Conservation (phyloP, 768 basidiomycete genomes). For the Rhizopogon roseolus region DNA sequence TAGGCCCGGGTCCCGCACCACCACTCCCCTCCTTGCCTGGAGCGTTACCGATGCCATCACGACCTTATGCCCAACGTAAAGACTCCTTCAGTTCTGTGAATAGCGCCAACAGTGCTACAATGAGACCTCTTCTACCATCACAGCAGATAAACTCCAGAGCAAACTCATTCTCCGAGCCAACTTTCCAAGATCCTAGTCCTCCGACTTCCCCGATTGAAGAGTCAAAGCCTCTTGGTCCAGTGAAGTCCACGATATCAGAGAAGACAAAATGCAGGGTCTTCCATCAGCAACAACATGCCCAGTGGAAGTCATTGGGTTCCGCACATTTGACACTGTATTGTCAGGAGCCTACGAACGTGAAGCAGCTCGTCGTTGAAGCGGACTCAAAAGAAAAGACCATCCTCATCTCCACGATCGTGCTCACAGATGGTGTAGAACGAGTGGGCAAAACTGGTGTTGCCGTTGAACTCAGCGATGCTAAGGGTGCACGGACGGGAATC, state of each 20-base stretch:
- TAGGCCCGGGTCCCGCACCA: conserved; percentile 21
- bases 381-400: conserved; percentile 72
- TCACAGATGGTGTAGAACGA: conserved; percentile 94
- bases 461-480: conserved; percentile 83
- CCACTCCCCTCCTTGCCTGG: conserved; percentile 36
- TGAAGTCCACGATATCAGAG: conserved; percentile 73
- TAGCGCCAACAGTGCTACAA: conserved; percentile 25
- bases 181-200: conserved; percentile 71
- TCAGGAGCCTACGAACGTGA: conserved; percentile 81
- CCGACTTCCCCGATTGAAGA: conserved; percentile 76
- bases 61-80: conserved; percentile 14
- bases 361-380: conserved; percentile 93
- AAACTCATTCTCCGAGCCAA: conserved; percentile 46
- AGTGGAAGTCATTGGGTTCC: conserved; percentile 93
- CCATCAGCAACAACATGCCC: conserved; percentile 90
- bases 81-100: conserved; percentile 11
- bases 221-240: conserved; percentile 53
- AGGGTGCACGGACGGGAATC: conserved; percentile 87
- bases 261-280: conserved; percentile 99
- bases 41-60: conserved; percentile 26
- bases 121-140: conserved; percentile 60
- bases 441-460: conserved; percentile 99
- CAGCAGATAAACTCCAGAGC: conserved; percentile 49
- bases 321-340: conserved; percentile 85
- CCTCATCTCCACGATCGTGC: conserved; percentile 91